Evolutionary conservation across 129 eudicot species (phyloP).

Genomic region (Erigeron canadensis): DNA sequence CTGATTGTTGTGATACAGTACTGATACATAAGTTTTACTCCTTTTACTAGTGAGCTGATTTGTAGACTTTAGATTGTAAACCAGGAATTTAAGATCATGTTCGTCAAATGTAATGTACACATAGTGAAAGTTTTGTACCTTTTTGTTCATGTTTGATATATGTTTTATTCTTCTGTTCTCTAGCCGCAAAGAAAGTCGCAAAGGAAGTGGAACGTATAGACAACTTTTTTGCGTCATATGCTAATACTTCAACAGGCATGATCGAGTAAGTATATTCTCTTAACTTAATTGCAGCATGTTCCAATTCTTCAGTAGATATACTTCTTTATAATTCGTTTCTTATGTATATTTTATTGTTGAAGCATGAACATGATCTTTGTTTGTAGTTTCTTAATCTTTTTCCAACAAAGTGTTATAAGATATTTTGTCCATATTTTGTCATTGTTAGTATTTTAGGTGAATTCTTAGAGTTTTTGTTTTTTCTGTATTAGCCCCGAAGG

Average conservation of each 20-base stretch:
- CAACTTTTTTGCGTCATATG: slow-evolving; percentile 51
- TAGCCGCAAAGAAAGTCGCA: slow-evolving; percentile 43
- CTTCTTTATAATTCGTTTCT: no score
- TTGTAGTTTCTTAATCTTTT: background rate
- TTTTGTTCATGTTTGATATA: background rate
- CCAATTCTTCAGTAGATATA: no score
- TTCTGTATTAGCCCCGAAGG: slow-evolving; percentile 76
- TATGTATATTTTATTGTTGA: no score
- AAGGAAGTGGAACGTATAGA: slow-evolving; percentile 52
- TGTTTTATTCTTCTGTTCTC: slow-evolving; percentile 23
- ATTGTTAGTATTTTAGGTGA: background rate
- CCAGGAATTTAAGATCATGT: background rate
- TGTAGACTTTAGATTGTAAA: background rate
- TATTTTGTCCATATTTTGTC: background rate
- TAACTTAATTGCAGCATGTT: background rate
- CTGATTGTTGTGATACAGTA: no score
- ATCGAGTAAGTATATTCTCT: slow-evolving; percentile 56
- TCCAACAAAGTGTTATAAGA: background rate
- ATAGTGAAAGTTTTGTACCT: background rate
- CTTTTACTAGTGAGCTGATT: slow-evolving; percentile 9
- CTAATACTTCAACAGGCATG: slow-evolving; percentile 44
- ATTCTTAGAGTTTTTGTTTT: slow-evolving; percentile 14
- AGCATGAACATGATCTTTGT: no score
- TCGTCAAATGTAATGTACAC: background rate
- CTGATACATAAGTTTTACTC: no score